phyloP scores from a whole-genome alignment of 2,329 filamentous ascomycete genomes.

The Neopestalotiopsis rosae region DNA sequence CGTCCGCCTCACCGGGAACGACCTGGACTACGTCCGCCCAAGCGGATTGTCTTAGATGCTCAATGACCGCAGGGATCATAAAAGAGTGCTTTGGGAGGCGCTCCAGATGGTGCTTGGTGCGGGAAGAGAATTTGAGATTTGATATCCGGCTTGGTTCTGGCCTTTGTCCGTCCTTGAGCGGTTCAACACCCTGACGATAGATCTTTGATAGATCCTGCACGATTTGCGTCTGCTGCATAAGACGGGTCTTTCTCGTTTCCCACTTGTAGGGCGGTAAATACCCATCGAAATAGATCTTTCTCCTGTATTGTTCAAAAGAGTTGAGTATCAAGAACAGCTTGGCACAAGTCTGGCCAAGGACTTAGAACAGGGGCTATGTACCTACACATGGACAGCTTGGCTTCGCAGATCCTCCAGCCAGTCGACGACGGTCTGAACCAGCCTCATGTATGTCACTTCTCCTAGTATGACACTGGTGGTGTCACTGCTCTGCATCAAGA shows the following conservation, averaged over 20 bases:
- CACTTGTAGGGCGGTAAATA: constrained; percentile 74
- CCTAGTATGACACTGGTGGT: constrained; percentile 54
- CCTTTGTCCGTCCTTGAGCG: background rate
- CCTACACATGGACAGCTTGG: constrained; percentile 68
- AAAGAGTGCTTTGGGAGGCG: constrained; percentile 61
- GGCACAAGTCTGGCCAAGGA: constrained; percentile 25
- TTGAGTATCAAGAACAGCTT: constrained; percentile 16
- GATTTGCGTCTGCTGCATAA: constrained; percentile 50
- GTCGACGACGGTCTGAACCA: constrained; percentile 56
- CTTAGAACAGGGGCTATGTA: constrained; percentile 22
- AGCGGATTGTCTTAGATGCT: constrained; percentile 61
- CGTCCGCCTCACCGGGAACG: constrained; percentile 85
- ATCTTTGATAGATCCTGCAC: constrained; percentile 58
- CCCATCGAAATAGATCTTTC: constrained; percentile 85
- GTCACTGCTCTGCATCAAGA: constrained; percentile 50
- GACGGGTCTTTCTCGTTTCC: constrained; percentile 63
- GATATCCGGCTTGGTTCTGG: background rate
- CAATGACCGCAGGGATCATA: constrained; percentile 77
- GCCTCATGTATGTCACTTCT: constrained; percentile 3
- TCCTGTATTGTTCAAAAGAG: constrained; percentile 43
- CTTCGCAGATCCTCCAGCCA: constrained; percentile 68
- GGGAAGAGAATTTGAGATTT: background rate
- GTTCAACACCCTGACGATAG: constrained; percentile 22
- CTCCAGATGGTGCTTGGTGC: constrained; percentile 25
- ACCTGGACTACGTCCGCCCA: constrained; percentile 56